phyloP scores from a whole-genome alignment of 805 yeast species.

The Kluyveromyces starmeri region DNA sequence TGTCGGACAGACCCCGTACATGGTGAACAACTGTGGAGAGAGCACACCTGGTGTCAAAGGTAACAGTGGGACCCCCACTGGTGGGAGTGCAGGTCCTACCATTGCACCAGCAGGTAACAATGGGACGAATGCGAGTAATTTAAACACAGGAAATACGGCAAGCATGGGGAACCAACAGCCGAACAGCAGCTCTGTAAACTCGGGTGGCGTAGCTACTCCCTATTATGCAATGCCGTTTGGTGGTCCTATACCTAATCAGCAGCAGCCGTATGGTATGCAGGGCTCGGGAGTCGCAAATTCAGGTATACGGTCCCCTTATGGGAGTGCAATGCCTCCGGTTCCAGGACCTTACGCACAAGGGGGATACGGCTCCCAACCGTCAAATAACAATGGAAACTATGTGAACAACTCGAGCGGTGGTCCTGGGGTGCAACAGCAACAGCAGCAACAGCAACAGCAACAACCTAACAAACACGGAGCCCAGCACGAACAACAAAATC shows the following conservation, averaged over 20 bases:
- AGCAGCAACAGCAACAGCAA: slow-evolving; percentile 7
- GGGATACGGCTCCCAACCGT: slow-evolving; percentile 4
- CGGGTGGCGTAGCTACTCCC: background rate
- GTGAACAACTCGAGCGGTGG: slow-evolving; percentile 5
- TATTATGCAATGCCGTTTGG: slow-evolving; percentile 1
- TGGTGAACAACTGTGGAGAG: background rate
- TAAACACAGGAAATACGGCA: background rate
- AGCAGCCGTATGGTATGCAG: slow-evolving; percentile 1
- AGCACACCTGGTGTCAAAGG: background rate
- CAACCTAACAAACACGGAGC: background rate
- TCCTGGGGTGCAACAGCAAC: slow-evolving; percentile 11
- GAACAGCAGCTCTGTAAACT: background rate
- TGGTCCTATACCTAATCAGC: slow-evolving; percentile 1
- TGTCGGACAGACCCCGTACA: background rate
- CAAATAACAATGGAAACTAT: slow-evolving; percentile 4
- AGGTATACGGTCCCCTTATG: background rate
- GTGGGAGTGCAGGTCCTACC: background rate
- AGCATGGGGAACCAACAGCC: too few species aligned
- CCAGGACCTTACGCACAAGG: background rate
- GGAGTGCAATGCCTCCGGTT: background rate
- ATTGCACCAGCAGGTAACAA: background rate
- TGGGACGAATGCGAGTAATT: background rate
- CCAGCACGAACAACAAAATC: too few species aligned
- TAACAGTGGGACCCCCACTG: background rate
- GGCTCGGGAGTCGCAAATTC: background rate